A percentile compares a stretch with the other conserved stretches of the same genome.
Evolutionary conservation across 2,329 filamentous ascomycete genomes (phyloP).

Genomic region (Diaporthe sp.): DNA sequence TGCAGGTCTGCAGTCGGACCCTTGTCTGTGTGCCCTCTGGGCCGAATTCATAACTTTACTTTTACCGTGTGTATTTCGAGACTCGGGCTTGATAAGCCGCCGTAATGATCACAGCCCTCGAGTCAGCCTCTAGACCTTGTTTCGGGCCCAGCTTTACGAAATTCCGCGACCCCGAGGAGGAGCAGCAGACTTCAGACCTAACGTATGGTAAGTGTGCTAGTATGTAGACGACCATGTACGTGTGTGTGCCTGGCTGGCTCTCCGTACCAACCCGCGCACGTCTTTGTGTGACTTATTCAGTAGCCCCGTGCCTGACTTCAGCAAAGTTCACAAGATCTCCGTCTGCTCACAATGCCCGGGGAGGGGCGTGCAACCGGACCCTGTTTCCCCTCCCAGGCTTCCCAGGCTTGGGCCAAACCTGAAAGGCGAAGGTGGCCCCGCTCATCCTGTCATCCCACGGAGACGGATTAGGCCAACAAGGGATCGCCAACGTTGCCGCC

Average conservation of each 20-base stretch:
- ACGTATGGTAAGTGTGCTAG: not conserved
- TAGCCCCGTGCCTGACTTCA: conserved; percentile 18
- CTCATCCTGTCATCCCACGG: conserved; percentile 29
- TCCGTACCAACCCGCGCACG: not conserved
- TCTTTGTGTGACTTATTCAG: conserved; percentile 20
- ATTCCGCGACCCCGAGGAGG: conserved; percentile 21
- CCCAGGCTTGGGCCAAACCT: not conserved
- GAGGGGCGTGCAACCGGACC: not conserved
- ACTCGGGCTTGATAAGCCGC: conserved; percentile 20
- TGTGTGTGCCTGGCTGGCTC: not conserved
- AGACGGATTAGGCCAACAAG: conserved; percentile 27
- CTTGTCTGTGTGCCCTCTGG: conserved; percentile 10
- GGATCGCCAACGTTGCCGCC: conserved; percentile 15
- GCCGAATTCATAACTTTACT: conserved; percentile 13
- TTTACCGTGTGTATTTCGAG: conserved; percentile 24
- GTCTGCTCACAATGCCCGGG: conserved; percentile 24
- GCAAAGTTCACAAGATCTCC: conserved; percentile 31
- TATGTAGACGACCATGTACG: not conserved
- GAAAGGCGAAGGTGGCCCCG: conserved; percentile 14
- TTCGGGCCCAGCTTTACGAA: conserved; percentile 6
- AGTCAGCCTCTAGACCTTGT: conserved; percentile 28
- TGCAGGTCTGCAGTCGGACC: conserved; percentile 4
- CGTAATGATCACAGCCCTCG: conserved; percentile 21
- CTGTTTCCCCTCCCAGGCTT: not conserved
- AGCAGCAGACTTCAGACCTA: not conserved